Evolutionary conservation across 106 monocot genomes (phyloP).

Genomic region (Ottelia alismoides): DNA sequence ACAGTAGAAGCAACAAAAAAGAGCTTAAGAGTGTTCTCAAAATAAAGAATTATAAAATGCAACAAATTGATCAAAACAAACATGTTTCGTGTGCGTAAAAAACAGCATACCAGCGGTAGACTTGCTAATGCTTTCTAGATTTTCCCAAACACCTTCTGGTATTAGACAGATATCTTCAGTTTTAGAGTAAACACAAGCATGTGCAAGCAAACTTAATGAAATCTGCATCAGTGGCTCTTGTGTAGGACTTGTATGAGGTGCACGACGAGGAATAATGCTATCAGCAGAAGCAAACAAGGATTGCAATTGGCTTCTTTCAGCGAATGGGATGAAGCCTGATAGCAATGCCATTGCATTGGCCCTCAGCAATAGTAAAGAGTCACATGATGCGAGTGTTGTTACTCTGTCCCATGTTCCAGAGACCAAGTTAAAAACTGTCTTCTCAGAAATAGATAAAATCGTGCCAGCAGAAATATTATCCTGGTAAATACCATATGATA

Average conservation of each 20-base stretch:
- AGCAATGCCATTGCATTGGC: constrained; percentile 64
- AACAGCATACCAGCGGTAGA: constrained; percentile 44
- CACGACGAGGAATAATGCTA: constrained; percentile 30
- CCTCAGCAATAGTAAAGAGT: constrained; percentile 59
- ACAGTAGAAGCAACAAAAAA: too few relatives aligned
- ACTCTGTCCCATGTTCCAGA: constrained; percentile 76
- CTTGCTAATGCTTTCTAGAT: constrained; percentile 40
- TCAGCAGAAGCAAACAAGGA: constrained; percentile 59
- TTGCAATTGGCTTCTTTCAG: constrained; percentile 40
- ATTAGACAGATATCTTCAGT: constrained; percentile 72
- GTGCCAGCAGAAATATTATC: constrained; percentile 16
- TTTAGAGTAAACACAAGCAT: constrained; percentile 70
- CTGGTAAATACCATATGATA: constrained; percentile 11
- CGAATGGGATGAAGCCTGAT: constrained; percentile 60
- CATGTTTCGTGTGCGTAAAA: neutral
- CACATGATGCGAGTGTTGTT: constrained; percentile 42
- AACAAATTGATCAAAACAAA: too few relatives aligned
- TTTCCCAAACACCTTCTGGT: constrained; percentile 80
- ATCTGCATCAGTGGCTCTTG: constrained; percentile 45
- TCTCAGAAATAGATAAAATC: constrained; percentile 15
- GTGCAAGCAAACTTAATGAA: constrained; percentile 64
- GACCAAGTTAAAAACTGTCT: constrained; percentile 32
- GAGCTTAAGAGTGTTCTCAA: too few relatives aligned
- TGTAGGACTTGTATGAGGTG: constrained; percentile 21
- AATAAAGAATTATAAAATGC: too few relatives aligned